A percentile compares a stretch with the other conserved stretches of the same genome.
These are phyloP conservation scores for Ilex aquifolium DNA, from an alignment of 257 asterid species.

Conservation along the genomic window DNA sequence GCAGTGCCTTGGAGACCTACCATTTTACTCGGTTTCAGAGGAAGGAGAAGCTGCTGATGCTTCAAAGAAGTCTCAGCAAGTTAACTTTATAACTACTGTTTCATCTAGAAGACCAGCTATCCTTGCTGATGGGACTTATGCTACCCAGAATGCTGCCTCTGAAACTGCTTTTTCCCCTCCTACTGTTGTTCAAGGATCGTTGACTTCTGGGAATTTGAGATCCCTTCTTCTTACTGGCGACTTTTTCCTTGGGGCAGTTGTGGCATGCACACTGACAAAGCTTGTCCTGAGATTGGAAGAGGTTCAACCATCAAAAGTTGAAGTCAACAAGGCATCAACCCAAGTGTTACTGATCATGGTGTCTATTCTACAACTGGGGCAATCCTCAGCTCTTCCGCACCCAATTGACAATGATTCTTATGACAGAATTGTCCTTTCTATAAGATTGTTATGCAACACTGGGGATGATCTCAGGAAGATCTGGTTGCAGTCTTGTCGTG, in stretches of 20 bases:
- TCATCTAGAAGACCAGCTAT: conserved; percentile 93
- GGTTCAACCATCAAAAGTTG: conserved; percentile 72
- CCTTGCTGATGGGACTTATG: conserved; percentile 96
- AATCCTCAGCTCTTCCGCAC: conserved; percentile 83
- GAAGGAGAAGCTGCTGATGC: conserved; percentile 72
- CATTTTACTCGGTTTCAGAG: conserved; percentile 73
- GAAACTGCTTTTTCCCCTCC: conserved; percentile 85
- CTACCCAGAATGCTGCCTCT: conserved; percentile 98
- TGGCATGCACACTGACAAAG: conserved; percentile 84
- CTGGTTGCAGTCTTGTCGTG: conserved; percentile 85
- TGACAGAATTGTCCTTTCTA: conserved; percentile 76
- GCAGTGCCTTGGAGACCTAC: conserved; percentile 93
- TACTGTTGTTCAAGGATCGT: conserved; percentile 68
- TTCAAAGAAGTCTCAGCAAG: conserved; percentile 69
- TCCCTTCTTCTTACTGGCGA: conserved; percentile 91
- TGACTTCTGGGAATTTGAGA: conserved; percentile 65
- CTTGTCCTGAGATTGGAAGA: conserved; percentile 78
- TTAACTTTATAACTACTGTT: conserved; percentile 53
- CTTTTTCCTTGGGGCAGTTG: conserved; percentile 88
- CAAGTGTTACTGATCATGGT: conserved; percentile 67
- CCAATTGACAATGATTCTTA: conserved; percentile 89
- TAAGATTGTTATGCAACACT: conserved; percentile 62
- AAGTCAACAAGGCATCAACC: conserved; percentile 70
- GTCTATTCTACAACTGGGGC: conserved; percentile 85
- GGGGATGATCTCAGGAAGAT: conserved; percentile 70